These are phyloP conservation scores for Udeniomyces megalosporus DNA, from an alignment of 768 basidiomycete genomes.

Conservation along the genomic window DNA sequence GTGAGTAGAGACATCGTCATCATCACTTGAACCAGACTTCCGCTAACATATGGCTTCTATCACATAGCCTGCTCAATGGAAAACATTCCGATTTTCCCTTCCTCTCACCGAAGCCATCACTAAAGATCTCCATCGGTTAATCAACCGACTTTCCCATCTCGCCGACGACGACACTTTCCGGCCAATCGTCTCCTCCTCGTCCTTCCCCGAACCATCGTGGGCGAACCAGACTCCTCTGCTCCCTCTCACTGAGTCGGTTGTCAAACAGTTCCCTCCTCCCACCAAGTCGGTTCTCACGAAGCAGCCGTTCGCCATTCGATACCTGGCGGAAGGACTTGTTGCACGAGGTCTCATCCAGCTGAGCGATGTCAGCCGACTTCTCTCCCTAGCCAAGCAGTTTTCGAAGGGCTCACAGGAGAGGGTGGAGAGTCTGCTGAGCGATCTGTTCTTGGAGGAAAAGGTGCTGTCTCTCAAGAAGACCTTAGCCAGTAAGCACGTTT, in stretches of 20 bases:
- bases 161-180: not conserved
- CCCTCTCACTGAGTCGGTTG: not conserved
- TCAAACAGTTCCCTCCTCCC: not conserved
- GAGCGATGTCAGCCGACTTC: not conserved
- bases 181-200: not conserved
- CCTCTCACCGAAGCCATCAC: not conserved
- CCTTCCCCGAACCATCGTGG: not conserved
- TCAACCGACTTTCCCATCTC: not conserved
- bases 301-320: not conserved
- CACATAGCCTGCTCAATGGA: slow-evolving; percentile 1
- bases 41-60: not conserved
- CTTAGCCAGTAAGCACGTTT: not conserved
- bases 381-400: not conserved
- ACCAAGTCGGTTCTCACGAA: not conserved
- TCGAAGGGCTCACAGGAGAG: not conserved
- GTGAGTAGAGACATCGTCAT: not conserved
- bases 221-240: not conserved
- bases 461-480: not conserved
- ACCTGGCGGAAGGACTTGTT: not conserved
- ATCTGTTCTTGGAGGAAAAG: not conserved
- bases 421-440: not conserved
- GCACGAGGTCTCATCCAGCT: not conserved
- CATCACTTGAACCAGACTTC: not conserved
- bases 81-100: not conserved
- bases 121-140: not conserved